These are phyloP conservation scores for Globisporangium paddicum DNA, from an alignment of 352 stramenopile species.

Conservation along the genomic window DNA sequence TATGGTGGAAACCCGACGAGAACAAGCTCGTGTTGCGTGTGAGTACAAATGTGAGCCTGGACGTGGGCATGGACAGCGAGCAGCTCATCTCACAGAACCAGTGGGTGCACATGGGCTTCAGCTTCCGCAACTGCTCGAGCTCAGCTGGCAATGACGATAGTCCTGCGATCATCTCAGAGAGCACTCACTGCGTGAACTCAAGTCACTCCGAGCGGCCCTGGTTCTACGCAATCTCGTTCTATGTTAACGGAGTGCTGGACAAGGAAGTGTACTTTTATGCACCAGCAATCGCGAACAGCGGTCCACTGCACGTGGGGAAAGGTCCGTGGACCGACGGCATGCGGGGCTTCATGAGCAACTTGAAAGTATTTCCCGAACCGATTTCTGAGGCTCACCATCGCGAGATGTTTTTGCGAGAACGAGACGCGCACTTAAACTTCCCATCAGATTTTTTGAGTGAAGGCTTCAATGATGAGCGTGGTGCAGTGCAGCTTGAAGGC, in stretches of 20 bases:
- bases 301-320: slow-evolving; percentile 58
- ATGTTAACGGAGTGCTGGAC: slow-evolving; percentile 58
- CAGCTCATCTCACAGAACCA: slow-evolving; percentile 35
- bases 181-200: slow-evolving; percentile 9
- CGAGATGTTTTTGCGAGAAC: slow-evolving; percentile 23
- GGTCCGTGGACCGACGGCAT: slow-evolving; percentile 68
- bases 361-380: slow-evolving; percentile 35
- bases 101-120: slow-evolving; percentile 73
- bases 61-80: slow-evolving; percentile 54
- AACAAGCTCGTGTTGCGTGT: slow-evolving; percentile 60
- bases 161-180: not conserved
- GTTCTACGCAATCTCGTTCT: slow-evolving; percentile 46
- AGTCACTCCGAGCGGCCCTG: slow-evolving; percentile 12
- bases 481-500: not conserved
- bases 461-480: not conserved
- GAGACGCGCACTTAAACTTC: slow-evolving; percentile 22
- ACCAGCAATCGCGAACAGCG: slow-evolving; percentile 44
- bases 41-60: slow-evolving; percentile 44
- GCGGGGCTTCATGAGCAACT: slow-evolving; percentile 51
- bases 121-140: slow-evolving; percentile 55
- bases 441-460: not conserved
- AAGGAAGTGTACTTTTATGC: slow-evolving; percentile 38
- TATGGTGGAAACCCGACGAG: slow-evolving; percentile 74
- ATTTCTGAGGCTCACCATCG: slow-evolving; percentile 28
- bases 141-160: not conserved